Conservation (phyloP, 352 stramenopile species). For the Globisporangium iwayamae region DNA sequence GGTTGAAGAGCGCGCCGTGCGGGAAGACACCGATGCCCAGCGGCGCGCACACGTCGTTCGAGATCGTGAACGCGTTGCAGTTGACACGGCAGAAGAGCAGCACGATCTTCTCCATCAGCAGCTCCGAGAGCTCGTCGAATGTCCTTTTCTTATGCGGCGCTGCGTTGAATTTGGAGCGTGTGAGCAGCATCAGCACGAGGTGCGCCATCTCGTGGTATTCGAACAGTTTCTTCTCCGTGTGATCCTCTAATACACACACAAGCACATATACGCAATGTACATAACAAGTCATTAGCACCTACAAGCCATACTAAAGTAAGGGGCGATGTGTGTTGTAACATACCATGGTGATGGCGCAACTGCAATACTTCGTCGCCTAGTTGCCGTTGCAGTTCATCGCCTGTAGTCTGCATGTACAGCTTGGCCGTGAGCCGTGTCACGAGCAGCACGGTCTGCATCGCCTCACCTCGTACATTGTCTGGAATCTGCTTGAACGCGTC, state of each 20-base stretch:
- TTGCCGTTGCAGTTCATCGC: constrained; percentile 1
- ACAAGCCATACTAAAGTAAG: neutral
- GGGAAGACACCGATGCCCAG: constrained; percentile 68
- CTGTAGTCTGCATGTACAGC: constrained; percentile 24
- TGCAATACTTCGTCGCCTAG: constrained; percentile 23
- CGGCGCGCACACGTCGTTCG: constrained; percentile 38
- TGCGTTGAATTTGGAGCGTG: constrained; percentile 36
- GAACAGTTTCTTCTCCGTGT: constrained; percentile 27
- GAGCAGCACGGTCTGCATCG: constrained; percentile 54
- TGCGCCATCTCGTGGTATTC: constrained; percentile 59
- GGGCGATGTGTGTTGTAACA: neutral
- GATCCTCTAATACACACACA: constrained; percentile 25
- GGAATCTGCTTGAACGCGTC: constrained; percentile 39
- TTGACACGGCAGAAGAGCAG: constrained; percentile 68
- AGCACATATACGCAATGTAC: constrained; percentile 6
- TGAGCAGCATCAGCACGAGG: constrained; percentile 52
- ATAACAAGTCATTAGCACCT: neutral
- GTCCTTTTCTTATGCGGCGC: neutral
- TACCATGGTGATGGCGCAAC: constrained; percentile 44
- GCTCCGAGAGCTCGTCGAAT: constrained; percentile 28
- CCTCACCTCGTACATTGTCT: neutral
- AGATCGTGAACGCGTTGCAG: constrained; percentile 80
- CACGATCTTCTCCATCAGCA: constrained; percentile 32
- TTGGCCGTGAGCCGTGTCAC: constrained; percentile 37
- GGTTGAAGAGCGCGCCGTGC: constrained; percentile 64